Percentiles rank a stretch among this genome's conserved stretches.
These are phyloP conservation scores for Blastobotrys ciferrii DNA, from an alignment of 1,139 yeast species.

Conservation along the genomic window DNA sequence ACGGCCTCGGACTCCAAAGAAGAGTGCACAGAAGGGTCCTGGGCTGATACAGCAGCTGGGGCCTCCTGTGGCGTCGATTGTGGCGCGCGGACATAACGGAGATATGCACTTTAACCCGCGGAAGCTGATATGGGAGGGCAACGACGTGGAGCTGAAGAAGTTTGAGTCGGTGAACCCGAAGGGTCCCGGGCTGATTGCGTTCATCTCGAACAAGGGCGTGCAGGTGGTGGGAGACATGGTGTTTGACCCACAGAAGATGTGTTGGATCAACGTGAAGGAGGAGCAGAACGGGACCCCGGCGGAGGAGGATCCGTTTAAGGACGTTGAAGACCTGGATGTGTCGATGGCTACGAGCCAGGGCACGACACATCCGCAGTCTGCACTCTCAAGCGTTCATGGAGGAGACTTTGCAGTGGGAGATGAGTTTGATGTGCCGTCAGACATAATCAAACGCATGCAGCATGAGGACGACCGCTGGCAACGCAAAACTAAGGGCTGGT, in stretches of 20 bases:
- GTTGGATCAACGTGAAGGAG: constrained; percentile 50
- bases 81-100: constrained; percentile 33
- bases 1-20: constrained; percentile 7
- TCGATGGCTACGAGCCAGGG: constrained; percentile 13
- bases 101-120: constrained; percentile 56
- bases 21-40: constrained; percentile 22
- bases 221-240: constrained; percentile 54
- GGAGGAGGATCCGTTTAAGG: constrained; percentile 52
- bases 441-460: constrained; percentile 43
- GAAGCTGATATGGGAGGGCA: constrained; percentile 65
- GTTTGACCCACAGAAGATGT: constrained; percentile 56
- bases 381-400: constrained; percentile 11
- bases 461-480: constrained; percentile 53
- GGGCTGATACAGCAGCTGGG: constrained; percentile 40
- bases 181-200: constrained; percentile 40
- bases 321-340: constrained; percentile 45
- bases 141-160: constrained; percentile 54
- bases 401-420: constrained; percentile 34
- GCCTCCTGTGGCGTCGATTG: constrained; percentile 26
- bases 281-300: constrained; percentile 21
- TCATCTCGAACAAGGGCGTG: constrained; percentile 35
- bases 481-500: constrained; percentile 54
- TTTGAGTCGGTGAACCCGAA: constrained; percentile 42
- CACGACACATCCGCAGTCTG: constrained; percentile 1
- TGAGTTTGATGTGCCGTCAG: constrained; percentile 46